Evolutionary conservation across 2,329 filamentous ascomycete genomes (phyloP), one percentile per base, ranked within the genome.

Genomic region (Remersonia thermophila): DNA sequence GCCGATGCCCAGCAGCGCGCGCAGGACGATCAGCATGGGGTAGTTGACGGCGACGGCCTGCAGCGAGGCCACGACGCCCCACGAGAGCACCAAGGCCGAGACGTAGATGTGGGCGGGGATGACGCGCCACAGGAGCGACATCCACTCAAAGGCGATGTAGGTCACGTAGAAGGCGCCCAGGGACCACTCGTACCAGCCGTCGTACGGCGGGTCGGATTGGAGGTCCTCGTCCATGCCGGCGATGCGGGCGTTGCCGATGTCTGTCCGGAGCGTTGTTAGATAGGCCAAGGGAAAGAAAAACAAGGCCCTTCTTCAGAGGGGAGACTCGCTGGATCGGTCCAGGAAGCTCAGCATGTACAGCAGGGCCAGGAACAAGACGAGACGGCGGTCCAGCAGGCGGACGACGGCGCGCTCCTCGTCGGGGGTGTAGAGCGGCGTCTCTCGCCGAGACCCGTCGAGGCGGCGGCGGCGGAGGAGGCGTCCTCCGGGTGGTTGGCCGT

Each of bases 331-430:
- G 13, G 83, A 87, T 46, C 86, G 71, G 56, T 94, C 86, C 46
- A 94, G 60, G 54, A 93, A 94, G 44, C 78, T 81, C 43, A 94
- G 64, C 66, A 93, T 71, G 54, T 91, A 95, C 10, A 94, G 66
- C 40, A 89, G 55, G 9, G 83, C 81, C 44, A 94, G 69, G 53
- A 94, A 93, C 1, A 83, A 55, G 5, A 93, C 83, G 36, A 95
- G 67, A 45, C 70, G 73, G 38, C 73, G 67, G 55, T 94, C 86
- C 47, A 94, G 75, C 59, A 83, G 86, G 51, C 66, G 67, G 38
- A 86, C 66, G 7, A 93, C 77, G 3, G 66, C 63, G 15, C 56
- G 61, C 53, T 93, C 86, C 55, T 95, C 86, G 36, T 86, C 78
- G 0, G 63, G 59, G 3, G 69, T 69, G 40, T 23, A 23, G n/a